Percentiles rank a stretch among this genome's conserved stretches.
phyloP scores from a whole-genome alignment of 352 stramenopile genomes.

The Phytophthora vignae region DNA sequence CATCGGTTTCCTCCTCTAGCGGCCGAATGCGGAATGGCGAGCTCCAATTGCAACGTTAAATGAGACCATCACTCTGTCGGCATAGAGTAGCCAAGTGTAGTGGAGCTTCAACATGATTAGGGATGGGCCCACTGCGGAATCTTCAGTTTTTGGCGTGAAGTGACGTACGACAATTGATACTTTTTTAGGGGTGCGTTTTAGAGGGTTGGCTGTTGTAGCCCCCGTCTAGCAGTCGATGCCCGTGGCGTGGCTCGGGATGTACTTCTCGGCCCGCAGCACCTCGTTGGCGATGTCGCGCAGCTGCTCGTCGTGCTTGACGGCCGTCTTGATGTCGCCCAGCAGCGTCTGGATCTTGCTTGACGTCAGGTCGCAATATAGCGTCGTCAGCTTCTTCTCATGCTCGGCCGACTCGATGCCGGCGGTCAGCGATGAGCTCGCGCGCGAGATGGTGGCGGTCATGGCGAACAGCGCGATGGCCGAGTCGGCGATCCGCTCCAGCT shows the following conservation, averaged over 20 bases:
- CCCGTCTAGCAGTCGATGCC: slow-evolving; percentile 64
- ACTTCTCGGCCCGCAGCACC: slow-evolving; percentile 77
- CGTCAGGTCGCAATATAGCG: slow-evolving; percentile 82
- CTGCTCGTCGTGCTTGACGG: slow-evolving; percentile 68
- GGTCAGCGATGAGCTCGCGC: slow-evolving; percentile 69
- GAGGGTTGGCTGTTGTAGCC: background rate
- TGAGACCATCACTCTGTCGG: slow-evolving; percentile 30
- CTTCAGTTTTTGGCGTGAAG: slow-evolving; percentile 30
- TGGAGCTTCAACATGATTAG: slow-evolving; percentile 11
- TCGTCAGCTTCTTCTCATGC: slow-evolving; percentile 82
- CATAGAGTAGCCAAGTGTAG: slow-evolving; percentile 26
- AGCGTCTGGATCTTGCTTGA: slow-evolving; percentile 73
- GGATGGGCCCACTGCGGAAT: slow-evolving; percentile 1
- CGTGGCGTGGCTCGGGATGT: slow-evolving; percentile 81
- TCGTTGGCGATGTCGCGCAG: slow-evolving; percentile 82
- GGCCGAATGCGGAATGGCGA: slow-evolving; percentile 27
- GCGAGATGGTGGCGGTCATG: slow-evolving; percentile 90
- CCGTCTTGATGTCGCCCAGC: slow-evolving; percentile 67
- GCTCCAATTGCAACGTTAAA: background rate
- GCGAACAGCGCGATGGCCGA: slow-evolving; percentile 85
- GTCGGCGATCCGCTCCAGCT: slow-evolving; percentile 88
- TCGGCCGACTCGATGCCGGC: slow-evolving; percentile 60
- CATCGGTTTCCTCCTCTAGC: slow-evolving; percentile 18
- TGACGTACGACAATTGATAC: slow-evolving; percentile 1
- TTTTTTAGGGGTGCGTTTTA: background rate